phyloP scores from a whole-genome alignment of 2,329 filamentous ascomycete species.

The Monosporascus sp. region DNA sequence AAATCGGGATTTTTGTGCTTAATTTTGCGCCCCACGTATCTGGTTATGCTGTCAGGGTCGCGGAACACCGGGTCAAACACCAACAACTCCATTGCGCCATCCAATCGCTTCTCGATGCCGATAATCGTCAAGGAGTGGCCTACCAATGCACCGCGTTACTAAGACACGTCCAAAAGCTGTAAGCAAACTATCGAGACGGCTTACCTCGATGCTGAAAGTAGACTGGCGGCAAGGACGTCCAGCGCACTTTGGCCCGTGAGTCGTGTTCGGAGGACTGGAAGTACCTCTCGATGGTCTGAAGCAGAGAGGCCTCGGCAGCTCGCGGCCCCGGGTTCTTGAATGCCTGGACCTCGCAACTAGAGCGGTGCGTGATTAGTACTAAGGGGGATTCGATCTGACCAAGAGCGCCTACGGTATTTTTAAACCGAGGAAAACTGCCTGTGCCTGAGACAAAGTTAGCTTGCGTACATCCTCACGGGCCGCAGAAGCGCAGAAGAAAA shows the following conservation, averaged over 20 bases:
- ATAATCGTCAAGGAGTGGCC: conserved; percentile 90
- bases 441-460: conserved; percentile 48
- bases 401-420: conserved; percentile 53
- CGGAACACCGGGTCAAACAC: conserved; percentile 86
- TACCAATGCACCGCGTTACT: conserved; percentile 13
- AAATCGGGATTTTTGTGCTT: conserved; percentile 41
- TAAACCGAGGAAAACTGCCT: conserved; percentile 69
- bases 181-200: conserved; percentile 4
- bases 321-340: conserved; percentile 46
- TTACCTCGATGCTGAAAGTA: conserved; percentile 81
- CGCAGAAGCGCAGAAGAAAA: neutral
- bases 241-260: conserved; percentile 55
- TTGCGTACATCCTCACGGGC: neutral
- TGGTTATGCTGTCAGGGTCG: conserved; percentile 59
- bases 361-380: conserved; percentile 3
- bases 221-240: conserved; percentile 72
- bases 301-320: conserved; percentile 51
- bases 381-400: neutral
- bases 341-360: conserved; percentile 57
- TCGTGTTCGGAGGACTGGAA: conserved; percentile 56
- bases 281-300: conserved; percentile 66
- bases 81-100: conserved; percentile 64
- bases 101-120: conserved; percentile 66
- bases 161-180: neutral
- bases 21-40: conserved; percentile 47